Evolutionary conservation across 2,329 filamentous ascomycete genomes (phyloP).

Genomic region (Myriosclerotinia scirpicola): DNA sequence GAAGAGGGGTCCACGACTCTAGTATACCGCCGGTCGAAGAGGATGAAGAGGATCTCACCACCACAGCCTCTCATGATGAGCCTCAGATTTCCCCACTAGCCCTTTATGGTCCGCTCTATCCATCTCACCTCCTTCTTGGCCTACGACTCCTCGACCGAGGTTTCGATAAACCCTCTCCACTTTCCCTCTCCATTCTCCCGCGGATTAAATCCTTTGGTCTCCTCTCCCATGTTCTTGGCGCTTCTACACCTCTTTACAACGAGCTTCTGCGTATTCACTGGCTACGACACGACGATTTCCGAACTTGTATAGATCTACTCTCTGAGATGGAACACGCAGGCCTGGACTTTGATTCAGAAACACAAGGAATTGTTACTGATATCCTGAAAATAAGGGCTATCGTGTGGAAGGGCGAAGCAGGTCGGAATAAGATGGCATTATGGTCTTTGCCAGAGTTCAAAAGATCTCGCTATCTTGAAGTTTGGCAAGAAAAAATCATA

Average conservation of each 20-base stretch:
- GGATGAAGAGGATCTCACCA: neutral
- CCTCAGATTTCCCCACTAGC: slow-evolving; percentile 44
- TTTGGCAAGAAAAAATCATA: slow-evolving; percentile 35
- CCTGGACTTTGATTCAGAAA: slow-evolving; percentile 39
- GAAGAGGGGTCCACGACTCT: neutral
- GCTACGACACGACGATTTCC: slow-evolving; percentile 56
- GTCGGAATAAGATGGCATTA: slow-evolving; percentile 30
- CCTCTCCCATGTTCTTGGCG: slow-evolving; percentile 69
- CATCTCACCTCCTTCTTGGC: slow-evolving; percentile 58
- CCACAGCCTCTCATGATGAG: neutral
- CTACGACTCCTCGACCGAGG: slow-evolving; percentile 56
- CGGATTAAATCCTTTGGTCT: slow-evolving; percentile 67
- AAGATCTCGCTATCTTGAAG: slow-evolving; percentile 27
- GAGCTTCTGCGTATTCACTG: slow-evolving; percentile 62
- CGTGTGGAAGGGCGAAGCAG: slow-evolving; percentile 29
- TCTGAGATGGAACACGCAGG: slow-evolving; percentile 40
- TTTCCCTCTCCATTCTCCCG: slow-evolving; percentile 62
- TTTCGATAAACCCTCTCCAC: slow-evolving; percentile 58
- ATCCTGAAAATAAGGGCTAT: slow-evolving; percentile 29
- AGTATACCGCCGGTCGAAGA: neutral
- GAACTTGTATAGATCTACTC: slow-evolving; percentile 32
- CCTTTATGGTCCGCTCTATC: slow-evolving; percentile 64
- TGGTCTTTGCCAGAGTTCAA: slow-evolving; percentile 39
- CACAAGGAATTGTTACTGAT: slow-evolving; percentile 34
- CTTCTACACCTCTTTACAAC: slow-evolving; percentile 69